Conservation (phyloP, 129 eudicot species). For the Smallanthus sonchifolius region DNA sequence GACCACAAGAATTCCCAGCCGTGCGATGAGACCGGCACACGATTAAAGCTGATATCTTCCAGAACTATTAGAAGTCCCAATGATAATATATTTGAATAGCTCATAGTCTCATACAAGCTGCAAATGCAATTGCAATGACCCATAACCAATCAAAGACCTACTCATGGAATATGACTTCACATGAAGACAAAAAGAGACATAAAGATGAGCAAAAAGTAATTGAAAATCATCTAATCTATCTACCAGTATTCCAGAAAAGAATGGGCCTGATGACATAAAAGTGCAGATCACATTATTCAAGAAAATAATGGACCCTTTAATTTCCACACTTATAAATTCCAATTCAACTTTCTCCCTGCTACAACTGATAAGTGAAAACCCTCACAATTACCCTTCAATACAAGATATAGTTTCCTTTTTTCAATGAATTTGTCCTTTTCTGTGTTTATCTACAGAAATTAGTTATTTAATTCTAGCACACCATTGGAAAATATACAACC, state of each 20-base stretch:
- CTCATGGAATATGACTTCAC: not conserved
- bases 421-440: not conserved
- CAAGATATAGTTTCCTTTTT: slow-evolving; percentile 6
- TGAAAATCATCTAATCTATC: slow-evolving; percentile 3
- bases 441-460: not conserved
- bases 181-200: slow-evolving; percentile 4
- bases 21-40: not conserved
- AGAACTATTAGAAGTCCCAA: not conserved
- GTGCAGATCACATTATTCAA: not conserved
- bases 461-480: not conserved
- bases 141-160: not conserved
- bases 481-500: not conserved
- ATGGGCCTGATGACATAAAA: slow-evolving; percentile 17
- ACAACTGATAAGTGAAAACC: too few relatives aligned
- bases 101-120: slow-evolving; percentile 9
- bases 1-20: not conserved
- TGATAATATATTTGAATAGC: not conserved
- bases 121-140: slow-evolving; percentile 4
- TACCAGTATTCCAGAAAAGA: slow-evolving; percentile 16
- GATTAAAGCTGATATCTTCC: not conserved
- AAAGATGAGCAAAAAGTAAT: not conserved
- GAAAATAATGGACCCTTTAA: not conserved
- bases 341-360: too few relatives aligned
- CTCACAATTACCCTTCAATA: not conserved
- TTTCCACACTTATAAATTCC: too few relatives aligned